A percentile compares a stretch with the other conserved stretches of the same genome.
Evolutionary conservation across 1,284 basidiomycete species (phyloP).

Genomic region (Phellopilus nigrolimitatus): DNA sequence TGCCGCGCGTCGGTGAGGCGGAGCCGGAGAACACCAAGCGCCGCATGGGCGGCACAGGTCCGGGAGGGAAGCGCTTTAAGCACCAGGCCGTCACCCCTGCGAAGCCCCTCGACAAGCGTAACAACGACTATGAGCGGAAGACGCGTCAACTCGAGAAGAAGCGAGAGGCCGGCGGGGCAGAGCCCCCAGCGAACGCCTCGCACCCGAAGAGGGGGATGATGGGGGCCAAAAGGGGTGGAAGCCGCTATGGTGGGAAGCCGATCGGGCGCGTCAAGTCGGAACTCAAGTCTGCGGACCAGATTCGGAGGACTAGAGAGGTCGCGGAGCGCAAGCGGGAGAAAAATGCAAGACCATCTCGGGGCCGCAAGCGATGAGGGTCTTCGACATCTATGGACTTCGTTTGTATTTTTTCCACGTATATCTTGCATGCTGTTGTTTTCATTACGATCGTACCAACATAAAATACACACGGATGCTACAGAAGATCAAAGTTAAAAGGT

Average conservation of each 20-base stretch:
- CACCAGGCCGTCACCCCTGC: conserved; percentile 57
- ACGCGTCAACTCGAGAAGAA: conserved; percentile 51
- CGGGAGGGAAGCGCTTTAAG: conserved; percentile 55
- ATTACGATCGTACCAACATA: background rate
- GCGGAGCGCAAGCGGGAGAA: conserved; percentile 62
- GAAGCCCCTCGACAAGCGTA: conserved; percentile 70
- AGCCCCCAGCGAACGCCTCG: conserved; percentile 21
- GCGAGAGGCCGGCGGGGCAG: conserved; percentile 27
- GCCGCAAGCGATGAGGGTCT: conserved; percentile 38
- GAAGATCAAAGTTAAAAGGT: too few species aligned
- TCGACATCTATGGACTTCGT: background rate
- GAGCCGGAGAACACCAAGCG: conserved; percentile 45
- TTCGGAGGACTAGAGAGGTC: conserved; percentile 67
- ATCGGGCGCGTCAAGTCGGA: conserved; percentile 66
- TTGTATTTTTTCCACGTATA: background rate
- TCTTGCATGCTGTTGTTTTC: too few species aligned
- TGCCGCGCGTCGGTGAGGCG: conserved; percentile 81
- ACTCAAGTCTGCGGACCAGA: conserved; percentile 80
- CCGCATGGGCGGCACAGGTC: conserved; percentile 28
- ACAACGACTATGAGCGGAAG: conserved; percentile 69
- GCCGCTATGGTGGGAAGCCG: conserved; percentile 55
- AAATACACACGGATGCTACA: too few species aligned
- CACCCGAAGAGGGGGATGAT: conserved; percentile 22
- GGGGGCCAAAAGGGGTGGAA: conserved; percentile 32
- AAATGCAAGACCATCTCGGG: conserved; percentile 65